Percentiles rank a stretch among this genome's conserved stretches.
phyloP scores from a whole-genome alignment of 768 basidiomycete genomes.

The Dacryopinax primogenitus region DNA sequence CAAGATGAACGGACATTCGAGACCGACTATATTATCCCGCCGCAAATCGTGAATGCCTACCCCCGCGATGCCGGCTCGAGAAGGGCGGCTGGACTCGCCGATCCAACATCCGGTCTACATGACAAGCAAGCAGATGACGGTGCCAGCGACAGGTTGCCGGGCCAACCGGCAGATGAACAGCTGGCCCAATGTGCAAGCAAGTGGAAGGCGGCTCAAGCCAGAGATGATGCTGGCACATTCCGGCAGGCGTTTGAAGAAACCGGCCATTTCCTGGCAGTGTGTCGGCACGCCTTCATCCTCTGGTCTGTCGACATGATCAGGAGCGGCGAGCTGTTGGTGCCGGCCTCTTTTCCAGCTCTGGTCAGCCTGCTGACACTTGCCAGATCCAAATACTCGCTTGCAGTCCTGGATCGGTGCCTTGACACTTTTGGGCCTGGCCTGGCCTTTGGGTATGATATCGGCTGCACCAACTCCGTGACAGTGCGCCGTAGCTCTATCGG shows the following conservation, averaged over 20 bases:
- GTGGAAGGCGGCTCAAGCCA: background rate
- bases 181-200: no score
- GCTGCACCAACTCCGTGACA: background rate
- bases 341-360: no score
- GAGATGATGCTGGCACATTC: background rate
- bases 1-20: background rate
- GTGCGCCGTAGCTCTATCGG: constrained; percentile 6
- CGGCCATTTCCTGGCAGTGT: constrained; percentile 8
- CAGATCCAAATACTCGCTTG: background rate
- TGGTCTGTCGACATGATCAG: constrained; percentile 10
- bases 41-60: no score
- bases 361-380: background rate
- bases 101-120: no score
- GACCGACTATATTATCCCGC: background rate
- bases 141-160: no score
- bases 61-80: no score
- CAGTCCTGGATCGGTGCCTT: background rate
- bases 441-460: constrained; percentile 9
- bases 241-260: constrained; percentile 2
- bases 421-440: background rate
- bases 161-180: no score
- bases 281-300: constrained; percentile 10
- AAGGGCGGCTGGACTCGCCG: no score
- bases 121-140: no score
- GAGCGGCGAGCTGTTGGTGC: constrained; percentile 8